A percentile compares a stretch with the other conserved stretches of the same genome.
Conservation (phyloP, 805 yeast genomes). For the Wickerhamiella bombiphila region DNA sequence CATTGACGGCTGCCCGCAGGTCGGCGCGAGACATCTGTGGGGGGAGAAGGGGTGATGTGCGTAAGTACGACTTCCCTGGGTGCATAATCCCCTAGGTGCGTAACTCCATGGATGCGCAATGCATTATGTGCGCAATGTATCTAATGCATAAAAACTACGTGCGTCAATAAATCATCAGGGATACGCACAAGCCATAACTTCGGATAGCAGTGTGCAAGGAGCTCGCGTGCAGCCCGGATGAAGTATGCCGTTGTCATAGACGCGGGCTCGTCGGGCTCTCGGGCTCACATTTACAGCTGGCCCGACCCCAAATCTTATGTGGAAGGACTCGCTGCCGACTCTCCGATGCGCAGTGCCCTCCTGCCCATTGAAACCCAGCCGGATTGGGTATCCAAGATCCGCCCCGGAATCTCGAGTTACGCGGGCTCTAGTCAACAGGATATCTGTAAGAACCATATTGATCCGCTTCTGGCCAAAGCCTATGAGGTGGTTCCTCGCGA, state of each 20-base stretch:
- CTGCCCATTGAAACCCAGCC: slow-evolving; percentile 58
- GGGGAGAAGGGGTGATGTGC: no score
- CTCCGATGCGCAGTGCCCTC: slow-evolving; percentile 30
- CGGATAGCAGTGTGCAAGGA: no score
- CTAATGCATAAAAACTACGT: no score
- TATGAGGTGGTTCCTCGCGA: slow-evolving; percentile 50
- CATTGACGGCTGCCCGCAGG: slow-evolving; percentile 6
- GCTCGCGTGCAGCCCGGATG: no score
- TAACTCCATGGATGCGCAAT: no score
- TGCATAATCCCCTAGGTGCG: no score
- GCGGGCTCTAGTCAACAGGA: slow-evolving; percentile 34
- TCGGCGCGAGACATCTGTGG: neutral
- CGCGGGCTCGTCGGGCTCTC: slow-evolving; percentile 91
- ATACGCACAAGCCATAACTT: no score
- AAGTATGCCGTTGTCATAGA: slow-evolving; percentile 79
- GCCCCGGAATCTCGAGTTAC: slow-evolving; percentile 75
- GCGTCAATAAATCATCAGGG: no score
- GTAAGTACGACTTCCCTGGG: no score
- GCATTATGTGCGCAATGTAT: no score
- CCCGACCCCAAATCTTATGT: slow-evolving; percentile 30
- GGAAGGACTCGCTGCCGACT: slow-evolving; percentile 22
- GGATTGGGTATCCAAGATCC: slow-evolving; percentile 55
- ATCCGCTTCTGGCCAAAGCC: slow-evolving; percentile 53
- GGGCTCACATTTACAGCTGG: slow-evolving; percentile 78
- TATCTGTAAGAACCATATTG: slow-evolving; percentile 61